Base-by-base conservation (phyloP, 2,329 filamentous ascomycete species). In the Colletotrichum sansevieriae region DNA sequence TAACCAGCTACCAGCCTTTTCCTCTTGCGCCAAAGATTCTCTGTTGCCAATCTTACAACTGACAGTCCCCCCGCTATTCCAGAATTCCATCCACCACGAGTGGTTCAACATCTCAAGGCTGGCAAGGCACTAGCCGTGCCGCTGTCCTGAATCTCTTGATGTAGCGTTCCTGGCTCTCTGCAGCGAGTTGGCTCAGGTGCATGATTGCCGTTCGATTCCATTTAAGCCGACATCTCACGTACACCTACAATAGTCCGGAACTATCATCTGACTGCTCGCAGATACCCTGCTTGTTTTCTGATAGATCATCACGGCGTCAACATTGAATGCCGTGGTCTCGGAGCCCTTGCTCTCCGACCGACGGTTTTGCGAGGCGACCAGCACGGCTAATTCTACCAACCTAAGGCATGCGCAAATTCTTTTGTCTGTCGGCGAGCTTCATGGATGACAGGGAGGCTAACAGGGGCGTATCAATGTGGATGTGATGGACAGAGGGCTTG, bases 401-500 rank as follows among this genome's bases (percentile, higher is more conserved):
- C 57, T 51, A 18, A 18, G 18, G 18, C 18, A 33, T 20, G 18
- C 35, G 13, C 49, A 65, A 47, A 49, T 65, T 54, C 47, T 35
- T 25, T 46, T 60, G 47, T 37, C 44, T 25, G 59, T 22, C 11
- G 51, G 46, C n/a, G 18, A 13, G n/a, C n/a, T 25, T 25, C 25
- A 25, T 25, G 25, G 25, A 25, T 25, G 4, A 4, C 25, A 13
- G 10, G 41, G 22, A 22, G 29, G n/a, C 25, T 33, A 33, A 41
- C 66, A 66, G 20, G 47, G 35, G 55, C 62, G 33, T 60, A 49
- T 43, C 12, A 56, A 61, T 37, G 25, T 55, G 63, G 62, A 35
- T 43, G 29, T 52, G 66, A 66, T 61, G 43, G 33, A 35, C 66
- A 66, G 56, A 56, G 66, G 66, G 25, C 37, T 11, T 35, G 18